These are phyloP conservation scores for Austropuccinia psidii DNA, from an alignment of 1,284 basidiomycete species.

Conservation along the genomic window DNA sequence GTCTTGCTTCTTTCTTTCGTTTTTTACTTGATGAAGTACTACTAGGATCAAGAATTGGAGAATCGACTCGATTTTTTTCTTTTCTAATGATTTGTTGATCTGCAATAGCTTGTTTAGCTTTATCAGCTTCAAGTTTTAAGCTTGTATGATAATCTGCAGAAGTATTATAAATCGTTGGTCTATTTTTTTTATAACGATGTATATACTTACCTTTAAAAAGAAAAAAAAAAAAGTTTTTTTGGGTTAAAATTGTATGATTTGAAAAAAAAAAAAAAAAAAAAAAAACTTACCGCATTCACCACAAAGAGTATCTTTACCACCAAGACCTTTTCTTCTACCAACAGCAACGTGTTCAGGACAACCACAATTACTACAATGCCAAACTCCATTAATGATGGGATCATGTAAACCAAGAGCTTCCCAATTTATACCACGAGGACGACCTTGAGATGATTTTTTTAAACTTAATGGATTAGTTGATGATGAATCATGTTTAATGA, in stretches of 20 bases:
- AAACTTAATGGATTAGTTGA: conserved; percentile 11
- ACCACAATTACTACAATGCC: conserved; percentile 88
- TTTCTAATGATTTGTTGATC: conserved; percentile 25
- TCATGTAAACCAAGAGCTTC: conserved; percentile 51
- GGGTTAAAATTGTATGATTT: conserved; percentile 2
- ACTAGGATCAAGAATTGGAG: not conserved
- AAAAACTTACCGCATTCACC: conserved; percentile 70
- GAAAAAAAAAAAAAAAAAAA: not conserved
- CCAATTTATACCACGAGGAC: conserved; percentile 30
- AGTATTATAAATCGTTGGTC: conserved; percentile 33
- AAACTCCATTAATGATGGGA: conserved; percentile 70
- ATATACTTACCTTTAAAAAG: conserved; percentile 21
- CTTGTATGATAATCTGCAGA: conserved; percentile 37
- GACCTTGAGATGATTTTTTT: conserved; percentile 17
- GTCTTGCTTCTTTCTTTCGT: conserved; percentile 6
- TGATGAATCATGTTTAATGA: conserved; percentile 1
- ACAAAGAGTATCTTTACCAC: conserved; percentile 84
- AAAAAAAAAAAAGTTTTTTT: not conserved
- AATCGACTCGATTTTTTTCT: conserved; percentile 9
- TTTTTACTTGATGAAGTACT: conserved; percentile 6
- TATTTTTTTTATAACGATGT: conserved; percentile 36
- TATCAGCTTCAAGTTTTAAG: conserved; percentile 35
- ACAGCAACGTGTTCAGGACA: conserved; percentile 75
- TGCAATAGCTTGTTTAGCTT: conserved; percentile 34
- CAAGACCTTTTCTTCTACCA: conserved; percentile 73